These are phyloP conservation scores for Kuraishia capsulata DNA, from an alignment of 805 yeast species.

Conservation along the genomic window DNA sequence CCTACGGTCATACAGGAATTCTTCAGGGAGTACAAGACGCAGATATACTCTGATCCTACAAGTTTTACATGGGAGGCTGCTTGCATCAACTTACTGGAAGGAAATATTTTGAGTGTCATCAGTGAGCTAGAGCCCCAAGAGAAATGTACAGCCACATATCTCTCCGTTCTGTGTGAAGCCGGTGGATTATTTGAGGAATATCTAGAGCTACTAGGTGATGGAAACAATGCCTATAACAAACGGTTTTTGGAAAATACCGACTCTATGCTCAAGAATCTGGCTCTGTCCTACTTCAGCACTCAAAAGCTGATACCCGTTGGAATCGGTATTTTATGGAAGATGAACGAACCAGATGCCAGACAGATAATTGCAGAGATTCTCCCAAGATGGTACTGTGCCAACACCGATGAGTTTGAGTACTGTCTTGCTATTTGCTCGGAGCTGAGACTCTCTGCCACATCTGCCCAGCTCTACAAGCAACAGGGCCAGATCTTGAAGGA, in stretches of 20 bases:
- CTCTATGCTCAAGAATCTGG: slow-evolving; percentile 40
- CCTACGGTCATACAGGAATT: slow-evolving; percentile 30
- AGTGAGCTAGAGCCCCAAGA: slow-evolving; percentile 52
- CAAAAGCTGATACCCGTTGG: slow-evolving; percentile 58
- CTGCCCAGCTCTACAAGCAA: slow-evolving; percentile 42
- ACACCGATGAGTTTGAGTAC: slow-evolving; percentile 78
- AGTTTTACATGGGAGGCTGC: slow-evolving; percentile 43
- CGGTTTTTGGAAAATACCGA: slow-evolving; percentile 7
- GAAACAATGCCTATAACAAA: not conserved
- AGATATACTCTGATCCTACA: slow-evolving; percentile 4
- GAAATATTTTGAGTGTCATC: slow-evolving; percentile 47
- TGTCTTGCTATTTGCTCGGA: slow-evolving; percentile 64
- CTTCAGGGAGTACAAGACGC: slow-evolving; percentile 16
- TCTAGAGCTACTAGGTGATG: slow-evolving; percentile 9
- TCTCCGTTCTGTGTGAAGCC: slow-evolving; percentile 54
- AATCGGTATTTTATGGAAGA: slow-evolving; percentile 48
- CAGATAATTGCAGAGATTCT: slow-evolving; percentile 45
- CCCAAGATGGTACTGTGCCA: slow-evolving; percentile 50
- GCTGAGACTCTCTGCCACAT: slow-evolving; percentile 49
- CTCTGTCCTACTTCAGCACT: slow-evolving; percentile 41
- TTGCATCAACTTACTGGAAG: slow-evolving; percentile 47
- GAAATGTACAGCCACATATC: slow-evolving; percentile 53
- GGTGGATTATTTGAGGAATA: slow-evolving; percentile 45
- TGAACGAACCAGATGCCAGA: slow-evolving; percentile 33
- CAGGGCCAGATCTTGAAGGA: slow-evolving; percentile 31